Base-by-base conservation (phyloP, 225 moss, liverwort and hornwort genomes). In the Bryum argenteum region DNA sequence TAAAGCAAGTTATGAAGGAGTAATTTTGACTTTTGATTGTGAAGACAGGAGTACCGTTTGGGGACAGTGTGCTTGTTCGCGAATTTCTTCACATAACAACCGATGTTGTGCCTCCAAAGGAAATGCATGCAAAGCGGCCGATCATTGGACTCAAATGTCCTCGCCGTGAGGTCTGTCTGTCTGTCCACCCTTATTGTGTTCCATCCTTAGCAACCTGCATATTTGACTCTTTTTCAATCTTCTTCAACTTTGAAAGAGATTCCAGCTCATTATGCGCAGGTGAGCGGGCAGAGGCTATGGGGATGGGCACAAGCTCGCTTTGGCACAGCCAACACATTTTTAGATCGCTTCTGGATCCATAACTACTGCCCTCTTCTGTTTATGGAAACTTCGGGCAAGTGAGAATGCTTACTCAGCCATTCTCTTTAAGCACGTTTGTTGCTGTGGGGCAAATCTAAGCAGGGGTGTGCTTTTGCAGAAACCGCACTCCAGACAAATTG, bases 31-130 rank as follows among this genome's bases (percentile, higher is more conserved):
- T 77, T 77, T 45, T 70, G 67, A 64, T 71, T 75, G 37, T 74
- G 3, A 80, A 89, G 89, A 89, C 89, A 66, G 89, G 89, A 73
- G 74, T 89, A 53, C 89, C 89, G n/a, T 89, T 89, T 55, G 89
- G 89, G 44, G 89, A 89, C 65, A 81, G 81, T 67, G 50, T 84
- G 28, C 48, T 86, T 21, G 86, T 89, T 75, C 89, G 85, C 33
- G 76, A 89, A 9, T 89, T 89, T 77, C 86, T 89, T 69, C 79
- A 79, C 54, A 79, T 89, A 54, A 79, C 54, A 70, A 81, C 72
- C 54, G 79, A 88, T 84, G 81, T 81, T 41, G 60, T 79, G 54
- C 65, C 55, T 72, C 89, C 89, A 39, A 47, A 81, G 43, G 48
- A 68, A 64, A 78, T 81, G 77, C 89, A 89, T 83, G 86, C 89